Base-by-base conservation (phyloP, 139 green algal species). In the Chlamydomonas urium region DNA sequence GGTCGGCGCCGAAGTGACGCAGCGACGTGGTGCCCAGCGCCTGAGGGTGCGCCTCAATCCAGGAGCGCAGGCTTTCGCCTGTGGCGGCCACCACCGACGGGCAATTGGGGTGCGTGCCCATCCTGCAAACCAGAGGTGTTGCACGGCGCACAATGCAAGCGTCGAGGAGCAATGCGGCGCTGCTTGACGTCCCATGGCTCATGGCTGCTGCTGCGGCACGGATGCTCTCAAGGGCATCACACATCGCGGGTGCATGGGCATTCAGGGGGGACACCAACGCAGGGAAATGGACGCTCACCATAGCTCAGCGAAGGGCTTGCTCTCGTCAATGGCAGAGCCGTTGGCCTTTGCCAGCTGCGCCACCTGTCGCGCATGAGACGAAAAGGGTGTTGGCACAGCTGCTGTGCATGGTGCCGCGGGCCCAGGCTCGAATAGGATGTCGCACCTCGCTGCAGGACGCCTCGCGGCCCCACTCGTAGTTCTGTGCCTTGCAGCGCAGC, bases 31-130 rank as follows among this genome's bases (percentile, higher is more conserved):
- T 37, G 1, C 94, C 94, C 26, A 98, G 79, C 2, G 89, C 73
- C 38, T 84, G 57, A 1, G 91, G 87, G 67, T 93, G 73, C n/a
- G 63, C 47, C 6, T 79, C 75, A 4, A 97, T 85, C 84, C 86
- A 92, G 1, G 57, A 65, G 32, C 73, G 47, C 50, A 97, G 78
- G n/a, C 67, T 81, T 5, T 63, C 69, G 1, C 73, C 77, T 2
- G 71, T 82, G 2, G 66, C 68, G 1, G 74, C 48, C 6, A 98
- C 71, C 5, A 85, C 42, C 4, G 91, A 90, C 19, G 92, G 91
- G 5, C 89, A 93, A 26, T 79, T 95, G 0, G 93, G 92, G 71
- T 99, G 95, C 1, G 94, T 97, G 21, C 95, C 95, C 90, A 98
- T 97, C 92, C 92, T 90, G 75, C n/a, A 67, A 33, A 32, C 19